Conservation (phyloP, 495 filamentous ascomycete genomes). For the Xylaria sp. region DNA sequence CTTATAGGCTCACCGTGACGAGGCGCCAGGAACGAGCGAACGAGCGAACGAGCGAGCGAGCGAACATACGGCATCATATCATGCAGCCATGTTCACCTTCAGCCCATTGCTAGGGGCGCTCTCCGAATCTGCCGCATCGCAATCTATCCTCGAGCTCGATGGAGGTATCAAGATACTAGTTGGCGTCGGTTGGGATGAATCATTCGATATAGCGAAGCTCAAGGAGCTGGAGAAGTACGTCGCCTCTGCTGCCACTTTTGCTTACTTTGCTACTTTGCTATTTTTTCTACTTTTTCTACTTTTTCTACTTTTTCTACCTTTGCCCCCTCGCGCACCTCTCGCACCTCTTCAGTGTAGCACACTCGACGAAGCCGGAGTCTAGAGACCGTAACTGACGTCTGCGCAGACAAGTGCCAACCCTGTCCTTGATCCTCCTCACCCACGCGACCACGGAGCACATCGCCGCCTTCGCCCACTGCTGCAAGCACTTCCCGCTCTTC, state of each 20-base stretch:
- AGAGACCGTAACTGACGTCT: conserved; percentile 15
- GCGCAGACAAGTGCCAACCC: conserved; percentile 79
- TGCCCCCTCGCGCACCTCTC: too few species aligned
- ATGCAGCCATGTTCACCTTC: conserved; percentile 86
- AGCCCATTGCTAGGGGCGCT: conserved; percentile 91
- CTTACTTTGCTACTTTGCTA: too few species aligned
- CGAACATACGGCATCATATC: conserved; percentile 23
- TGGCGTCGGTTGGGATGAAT: conserved; percentile 95
- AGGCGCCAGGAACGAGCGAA: conserved; percentile 16
- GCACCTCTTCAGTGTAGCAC: background rate
- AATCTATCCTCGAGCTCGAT: conserved; percentile 95
- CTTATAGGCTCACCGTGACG: conserved; percentile 1
- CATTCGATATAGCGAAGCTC: conserved; percentile 80
- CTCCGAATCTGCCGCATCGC: conserved; percentile 82
- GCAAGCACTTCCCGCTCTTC: conserved; percentile 93
- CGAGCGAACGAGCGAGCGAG: background rate
- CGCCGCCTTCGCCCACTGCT: conserved; percentile 94
- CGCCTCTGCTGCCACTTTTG: conserved; percentile 5
- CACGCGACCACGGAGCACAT: conserved; percentile 91
- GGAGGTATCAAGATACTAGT: conserved; percentile 94
- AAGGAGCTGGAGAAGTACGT: conserved; percentile 86
- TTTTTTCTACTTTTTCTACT: too few species aligned
- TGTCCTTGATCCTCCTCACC: conserved; percentile 93
- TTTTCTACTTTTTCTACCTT: too few species aligned
- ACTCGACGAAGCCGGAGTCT: too few species aligned